Conservation (phyloP, 768 basidiomycete species). For the Trametes villosa region DNA sequence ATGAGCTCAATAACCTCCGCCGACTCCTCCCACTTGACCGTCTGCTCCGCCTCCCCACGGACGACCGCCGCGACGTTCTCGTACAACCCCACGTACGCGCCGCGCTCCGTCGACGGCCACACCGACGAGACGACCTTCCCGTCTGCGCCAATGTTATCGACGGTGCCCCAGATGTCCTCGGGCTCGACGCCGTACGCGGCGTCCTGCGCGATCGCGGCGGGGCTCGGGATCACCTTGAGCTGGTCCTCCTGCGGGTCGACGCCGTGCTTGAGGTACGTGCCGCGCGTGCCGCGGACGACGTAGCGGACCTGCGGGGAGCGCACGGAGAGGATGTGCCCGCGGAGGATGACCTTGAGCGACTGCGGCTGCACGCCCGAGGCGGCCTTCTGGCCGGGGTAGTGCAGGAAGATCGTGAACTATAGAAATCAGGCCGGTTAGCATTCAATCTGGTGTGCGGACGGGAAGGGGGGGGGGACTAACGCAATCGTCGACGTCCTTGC, state of each 20-base stretch:
- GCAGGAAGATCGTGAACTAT: conserved; percentile 28
- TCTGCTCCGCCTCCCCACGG: conserved; percentile 52
- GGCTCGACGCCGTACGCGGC: conserved; percentile 63
- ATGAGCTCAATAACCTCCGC: conserved; percentile 75
- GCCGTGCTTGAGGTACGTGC: conserved; percentile 76
- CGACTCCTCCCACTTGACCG: conserved; percentile 77
- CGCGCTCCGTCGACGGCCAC: conserved; percentile 66
- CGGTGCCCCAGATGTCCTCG: conserved; percentile 60
- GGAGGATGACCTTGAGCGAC: conserved; percentile 68
- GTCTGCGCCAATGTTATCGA: conserved; percentile 59
- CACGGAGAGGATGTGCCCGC: conserved; percentile 72
- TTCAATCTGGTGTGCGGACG: background rate
- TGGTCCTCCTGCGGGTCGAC: conserved; percentile 82
- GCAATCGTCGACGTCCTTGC: conserved; percentile 66
- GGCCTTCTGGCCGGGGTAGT: conserved; percentile 23
- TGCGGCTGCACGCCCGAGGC: conserved; percentile 37
- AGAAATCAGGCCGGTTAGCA: conserved; percentile 20
- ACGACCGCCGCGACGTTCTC: conserved; percentile 69
- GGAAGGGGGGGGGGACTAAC: conserved; percentile 41
- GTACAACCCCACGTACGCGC: conserved; percentile 65
- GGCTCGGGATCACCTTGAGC: conserved; percentile 58
- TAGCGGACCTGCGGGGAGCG: conserved; percentile 70
- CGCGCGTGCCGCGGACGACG: conserved; percentile 69
- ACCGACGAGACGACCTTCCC: conserved; percentile 39
- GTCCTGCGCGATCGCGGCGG: conserved; percentile 47